Evolutionary conservation across 2,329 filamentous ascomycete genomes (phyloP), one percentile per base, ranked within the genome.

Genomic region (Epichloe gansuensis): DNA sequence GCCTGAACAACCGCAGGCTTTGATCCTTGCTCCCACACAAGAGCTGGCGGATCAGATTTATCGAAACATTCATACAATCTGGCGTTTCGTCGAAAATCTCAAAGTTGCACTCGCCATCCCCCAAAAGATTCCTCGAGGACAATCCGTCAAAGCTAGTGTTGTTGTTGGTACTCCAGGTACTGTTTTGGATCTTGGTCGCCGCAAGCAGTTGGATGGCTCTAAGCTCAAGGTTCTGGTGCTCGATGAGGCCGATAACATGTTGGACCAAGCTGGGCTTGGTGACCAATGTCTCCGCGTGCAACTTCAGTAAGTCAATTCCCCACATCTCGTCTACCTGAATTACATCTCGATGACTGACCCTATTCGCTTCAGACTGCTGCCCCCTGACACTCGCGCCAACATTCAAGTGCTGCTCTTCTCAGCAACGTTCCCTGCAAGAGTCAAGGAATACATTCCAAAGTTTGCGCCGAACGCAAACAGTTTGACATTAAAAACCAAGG

Each of bases 221-320:
- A 71, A 82, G 53, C 74, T 98, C 59, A 87, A 82, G 67, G 79
- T 95, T 8, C 77, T 98, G 55, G 91, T 96, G 52, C 77, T 98
- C 50, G 93, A 98, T 63, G 93, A 98, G 72, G 93, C 93, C 53
- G 93, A 98, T 72, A 97, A 96, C 72, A 98, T 98, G 93, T 74
- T 98, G 54, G 93, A 97, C 64, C 85, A 91, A 69, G 89, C 95
- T 70, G 91, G 93, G 49, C 76, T 98, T 51, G 93, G 93, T 50
- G 93, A 97, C 54, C 93, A 98, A 71, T 97, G 91, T 68, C 80
- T 89, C 60, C 83, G 90, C 59, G 88, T 96, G 60, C 95, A 94
- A 74, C 70, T 49, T 9, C 48, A 71, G 88, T 93, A 70, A 56
- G 62, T 17, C 2, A 9, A n/a, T 13, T 27, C 13, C 8, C 23